Evolutionary conservation across 2,329 filamentous ascomycete genomes (phyloP).

Genomic region (Fusarium sp.): DNA sequence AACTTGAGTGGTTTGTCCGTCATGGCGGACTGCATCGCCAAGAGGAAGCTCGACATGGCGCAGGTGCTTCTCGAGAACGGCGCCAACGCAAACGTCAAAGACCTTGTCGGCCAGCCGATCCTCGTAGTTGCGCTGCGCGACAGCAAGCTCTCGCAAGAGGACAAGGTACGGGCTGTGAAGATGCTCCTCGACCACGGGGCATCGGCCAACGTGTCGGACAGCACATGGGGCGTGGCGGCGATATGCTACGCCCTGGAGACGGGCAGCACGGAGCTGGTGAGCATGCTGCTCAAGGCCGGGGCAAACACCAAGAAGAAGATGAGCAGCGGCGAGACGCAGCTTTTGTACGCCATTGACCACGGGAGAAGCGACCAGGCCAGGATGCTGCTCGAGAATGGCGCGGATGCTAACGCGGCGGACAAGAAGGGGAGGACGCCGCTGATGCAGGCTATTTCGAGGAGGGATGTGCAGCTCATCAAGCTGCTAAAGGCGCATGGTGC

Average conservation of each 20-base stretch:
- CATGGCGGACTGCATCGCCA: slow-evolving; percentile 49
- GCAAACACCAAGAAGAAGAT: slow-evolving; percentile 45
- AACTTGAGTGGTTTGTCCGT: slow-evolving; percentile 49
- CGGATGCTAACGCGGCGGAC: slow-evolving; percentile 48
- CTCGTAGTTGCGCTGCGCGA: slow-evolving; percentile 49
- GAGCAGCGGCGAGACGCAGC: slow-evolving; percentile 46
- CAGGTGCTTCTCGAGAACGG: slow-evolving; percentile 50
- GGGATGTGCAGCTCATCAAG: slow-evolving; percentile 45
- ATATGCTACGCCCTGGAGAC: slow-evolving; percentile 45
- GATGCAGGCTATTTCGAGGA: slow-evolving; percentile 47
- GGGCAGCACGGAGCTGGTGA: slow-evolving; percentile 40
- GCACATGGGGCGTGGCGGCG: slow-evolving; percentile 33
- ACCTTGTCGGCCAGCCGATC: slow-evolving; percentile 48
- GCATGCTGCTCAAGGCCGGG: slow-evolving; percentile 47
- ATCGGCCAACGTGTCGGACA: slow-evolving; percentile 45
- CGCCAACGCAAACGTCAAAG: slow-evolving; percentile 49
- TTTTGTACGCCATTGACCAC: slow-evolving; percentile 48
- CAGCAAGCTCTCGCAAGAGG: slow-evolving; percentile 37
- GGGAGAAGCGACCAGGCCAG: slow-evolving; percentile 38
- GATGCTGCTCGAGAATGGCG: slow-evolving; percentile 48
- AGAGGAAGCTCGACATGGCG: slow-evolving; percentile 48
- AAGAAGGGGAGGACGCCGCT: slow-evolving; percentile 49
- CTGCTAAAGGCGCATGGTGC: slow-evolving; percentile 47
- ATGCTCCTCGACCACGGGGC: slow-evolving; percentile 52
- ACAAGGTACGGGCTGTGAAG: slow-evolving; percentile 44